A percentile compares a stretch with the other conserved stretches of the same genome.
phyloP scores from a whole-genome alignment of 176 grass and related monocot species.

The Carex parvula region DNA sequence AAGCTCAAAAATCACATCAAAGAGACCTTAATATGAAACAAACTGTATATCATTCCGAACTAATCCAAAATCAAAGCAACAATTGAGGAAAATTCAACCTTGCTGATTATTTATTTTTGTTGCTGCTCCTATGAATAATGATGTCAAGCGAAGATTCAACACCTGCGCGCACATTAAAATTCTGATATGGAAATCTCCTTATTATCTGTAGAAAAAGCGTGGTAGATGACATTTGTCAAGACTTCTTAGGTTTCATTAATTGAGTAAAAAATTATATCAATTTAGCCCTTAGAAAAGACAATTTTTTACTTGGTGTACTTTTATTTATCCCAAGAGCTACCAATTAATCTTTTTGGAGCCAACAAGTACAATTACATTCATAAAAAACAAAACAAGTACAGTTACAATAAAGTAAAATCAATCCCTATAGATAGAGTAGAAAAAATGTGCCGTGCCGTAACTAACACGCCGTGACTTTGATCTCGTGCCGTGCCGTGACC shows the following conservation, averaged over 20 bases:
- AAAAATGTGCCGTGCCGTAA: too few relatives aligned
- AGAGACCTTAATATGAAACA: conserved; percentile 16
- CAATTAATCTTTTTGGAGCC: not conserved
- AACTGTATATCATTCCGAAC: conserved; percentile 19
- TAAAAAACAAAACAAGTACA: not conserved
- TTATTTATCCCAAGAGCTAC: not conserved
- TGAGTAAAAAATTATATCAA: not conserved
- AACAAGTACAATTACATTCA: not conserved
- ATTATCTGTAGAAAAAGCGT: not conserved
- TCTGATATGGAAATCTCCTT: not conserved
- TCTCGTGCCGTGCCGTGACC: too few relatives aligned
- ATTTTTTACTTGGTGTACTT: not conserved
- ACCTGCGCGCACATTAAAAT: not conserved
- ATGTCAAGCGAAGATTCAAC: not conserved
- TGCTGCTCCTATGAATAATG: not conserved
- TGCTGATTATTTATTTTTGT: not conserved
- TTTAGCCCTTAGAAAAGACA: not conserved
- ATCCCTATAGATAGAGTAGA: too few relatives aligned
- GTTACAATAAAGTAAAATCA: not conserved
- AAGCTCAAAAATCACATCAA: conserved; percentile 31
- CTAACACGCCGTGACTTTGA: too few relatives aligned
- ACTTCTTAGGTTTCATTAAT: not conserved
- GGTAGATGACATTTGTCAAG: not conserved
- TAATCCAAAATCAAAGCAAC: not conserved
- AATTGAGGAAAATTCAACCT: conserved; percentile 11